A percentile compares a stretch with the other conserved stretches of the same genome.
These are phyloP conservation scores for Pleodorina starrii DNA, from an alignment of 139 green algal genomes.

Conservation along the genomic window DNA sequence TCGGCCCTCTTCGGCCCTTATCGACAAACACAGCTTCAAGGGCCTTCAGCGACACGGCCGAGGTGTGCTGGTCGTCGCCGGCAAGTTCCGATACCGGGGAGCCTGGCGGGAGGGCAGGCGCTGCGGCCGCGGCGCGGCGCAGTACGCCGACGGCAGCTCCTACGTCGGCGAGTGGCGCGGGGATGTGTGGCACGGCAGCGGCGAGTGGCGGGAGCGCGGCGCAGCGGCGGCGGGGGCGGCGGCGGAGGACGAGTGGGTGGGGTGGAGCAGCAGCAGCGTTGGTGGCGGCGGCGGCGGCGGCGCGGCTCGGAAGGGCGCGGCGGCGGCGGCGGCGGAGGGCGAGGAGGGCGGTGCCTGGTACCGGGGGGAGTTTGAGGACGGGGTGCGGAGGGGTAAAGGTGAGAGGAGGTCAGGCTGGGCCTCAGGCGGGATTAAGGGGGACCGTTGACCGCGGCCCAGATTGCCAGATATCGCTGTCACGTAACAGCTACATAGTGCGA, in stretches of 20 bases:
- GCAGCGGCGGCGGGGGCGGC: not conserved
- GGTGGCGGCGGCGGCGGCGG: not conserved
- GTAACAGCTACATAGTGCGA: no score
- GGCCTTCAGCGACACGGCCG: constrained; percentile 35
- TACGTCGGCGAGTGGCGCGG: constrained; percentile 47
- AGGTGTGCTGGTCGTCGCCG: constrained; percentile 25
- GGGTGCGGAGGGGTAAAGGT: constrained; percentile 3
- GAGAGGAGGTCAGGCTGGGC: no score
- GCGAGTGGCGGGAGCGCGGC: constrained; percentile 29
- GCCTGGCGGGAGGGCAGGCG: not conserved
- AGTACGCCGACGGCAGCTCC: constrained; percentile 39
- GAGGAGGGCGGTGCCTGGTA: constrained; percentile 6
- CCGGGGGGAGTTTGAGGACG: not conserved
- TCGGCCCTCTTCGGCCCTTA: no score
- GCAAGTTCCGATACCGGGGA: constrained; percentile 9
- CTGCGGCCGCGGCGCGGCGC: not conserved
- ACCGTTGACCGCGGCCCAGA: no score
- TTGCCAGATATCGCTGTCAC: no score
- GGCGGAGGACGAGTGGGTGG: not conserved
- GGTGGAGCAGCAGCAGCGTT: not conserved
- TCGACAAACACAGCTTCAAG: constrained; percentile 23
- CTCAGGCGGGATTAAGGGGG: no score
- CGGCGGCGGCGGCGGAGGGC: not conserved
- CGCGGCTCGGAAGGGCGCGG: not conserved
- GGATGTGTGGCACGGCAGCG: constrained; percentile 36